phyloP scores from a whole-genome alignment of 371 early-diverging fungal genomes.

The Apophysomyces ossiformis region DNA sequence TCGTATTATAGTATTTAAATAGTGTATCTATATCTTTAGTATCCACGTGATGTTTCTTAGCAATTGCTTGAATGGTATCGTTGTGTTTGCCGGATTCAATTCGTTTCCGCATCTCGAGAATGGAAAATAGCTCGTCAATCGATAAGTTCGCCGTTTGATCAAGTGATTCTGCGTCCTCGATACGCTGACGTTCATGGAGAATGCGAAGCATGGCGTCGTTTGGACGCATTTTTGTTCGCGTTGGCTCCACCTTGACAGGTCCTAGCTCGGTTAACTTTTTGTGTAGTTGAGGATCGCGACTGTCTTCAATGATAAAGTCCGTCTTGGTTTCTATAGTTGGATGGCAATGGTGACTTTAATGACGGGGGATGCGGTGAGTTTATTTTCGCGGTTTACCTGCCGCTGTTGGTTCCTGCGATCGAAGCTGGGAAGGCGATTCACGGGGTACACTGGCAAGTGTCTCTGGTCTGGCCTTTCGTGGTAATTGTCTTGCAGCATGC shows the following conservation, averaged over 20 bases:
- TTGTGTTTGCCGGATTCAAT: constrained; percentile 36
- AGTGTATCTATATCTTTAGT: constrained; percentile 30
- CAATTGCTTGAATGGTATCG: constrained; percentile 19
- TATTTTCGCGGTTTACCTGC: no score
- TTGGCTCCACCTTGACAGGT: constrained; percentile 40
- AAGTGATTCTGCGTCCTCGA: constrained; percentile 33
- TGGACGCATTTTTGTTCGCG: constrained; percentile 40
- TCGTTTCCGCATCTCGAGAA: constrained; percentile 43
- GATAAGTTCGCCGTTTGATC: constrained; percentile 18
- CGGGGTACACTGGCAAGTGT: constrained; percentile 31
- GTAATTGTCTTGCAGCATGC: constrained; percentile 43
- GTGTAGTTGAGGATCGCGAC: constrained; percentile 43
- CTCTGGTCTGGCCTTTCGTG: constrained; percentile 37
- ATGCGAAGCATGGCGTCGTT: constrained; percentile 51
- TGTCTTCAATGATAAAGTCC: constrained; percentile 36
- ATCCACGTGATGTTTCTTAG: constrained; percentile 34
- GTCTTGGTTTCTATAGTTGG: constrained; percentile 22
- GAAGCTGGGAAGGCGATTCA: constrained; percentile 37
- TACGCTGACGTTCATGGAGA: constrained; percentile 34
- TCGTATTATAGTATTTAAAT: constrained; percentile 41
- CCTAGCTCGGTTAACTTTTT: constrained; percentile 40
- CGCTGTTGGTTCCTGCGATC: background rate
- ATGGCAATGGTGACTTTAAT: no score
- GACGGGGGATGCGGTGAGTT: no score
- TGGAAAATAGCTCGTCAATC: constrained; percentile 39